phyloP scores from a whole-genome alignment of 2,329 filamentous ascomycete species.

The Stachybotrys chartarum region DNA sequence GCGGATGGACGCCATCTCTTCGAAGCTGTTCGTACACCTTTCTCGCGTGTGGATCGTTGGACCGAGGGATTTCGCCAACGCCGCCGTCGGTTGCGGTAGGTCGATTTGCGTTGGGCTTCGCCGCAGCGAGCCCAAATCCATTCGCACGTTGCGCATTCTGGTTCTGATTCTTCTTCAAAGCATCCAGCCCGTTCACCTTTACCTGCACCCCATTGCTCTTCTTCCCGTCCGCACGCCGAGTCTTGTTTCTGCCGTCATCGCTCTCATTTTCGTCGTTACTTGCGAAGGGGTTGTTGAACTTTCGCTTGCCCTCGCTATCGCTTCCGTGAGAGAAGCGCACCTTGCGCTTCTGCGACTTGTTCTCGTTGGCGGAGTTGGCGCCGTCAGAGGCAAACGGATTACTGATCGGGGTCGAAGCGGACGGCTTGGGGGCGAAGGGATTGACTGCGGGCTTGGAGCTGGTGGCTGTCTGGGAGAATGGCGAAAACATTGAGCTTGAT shows the following conservation, averaged over 20 bases:
- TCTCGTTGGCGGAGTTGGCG: slow-evolving; percentile 17
- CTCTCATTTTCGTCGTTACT: slow-evolving; percentile 15
- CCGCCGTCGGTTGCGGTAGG: slow-evolving; percentile 11
- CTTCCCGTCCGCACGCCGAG: slow-evolving; percentile 11
- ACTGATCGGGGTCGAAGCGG: slow-evolving; percentile 7
- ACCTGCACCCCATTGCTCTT: slow-evolving; percentile 13
- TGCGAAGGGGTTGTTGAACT: slow-evolving; percentile 18
- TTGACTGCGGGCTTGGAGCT: slow-evolving; percentile 25
- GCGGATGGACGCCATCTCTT: slow-evolving; percentile 47
- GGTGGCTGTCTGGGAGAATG: slow-evolving; percentile 26
- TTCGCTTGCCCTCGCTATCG: slow-evolving; percentile 17
- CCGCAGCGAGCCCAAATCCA: slow-evolving; percentile 10
- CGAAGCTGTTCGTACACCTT: slow-evolving; percentile 45
- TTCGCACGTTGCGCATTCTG: slow-evolving; percentile 10
- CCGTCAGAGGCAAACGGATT: slow-evolving; percentile 24
- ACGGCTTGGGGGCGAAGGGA: slow-evolving; percentile 23
- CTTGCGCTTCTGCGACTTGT: slow-evolving; percentile 17
- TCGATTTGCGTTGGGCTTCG: slow-evolving; percentile 6
- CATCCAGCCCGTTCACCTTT: slow-evolving; percentile 6
- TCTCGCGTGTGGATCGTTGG: slow-evolving; percentile 34
- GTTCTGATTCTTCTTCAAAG: slow-evolving; percentile 7
- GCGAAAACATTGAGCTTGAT: slow-evolving; percentile 31
- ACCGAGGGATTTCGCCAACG: slow-evolving; percentile 12
- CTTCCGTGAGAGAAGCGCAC: slow-evolving; percentile 17
- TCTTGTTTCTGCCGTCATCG: slow-evolving; percentile 10